Conservation (phyloP, 805 yeast species). For the Danielia reshetovae region DNA sequence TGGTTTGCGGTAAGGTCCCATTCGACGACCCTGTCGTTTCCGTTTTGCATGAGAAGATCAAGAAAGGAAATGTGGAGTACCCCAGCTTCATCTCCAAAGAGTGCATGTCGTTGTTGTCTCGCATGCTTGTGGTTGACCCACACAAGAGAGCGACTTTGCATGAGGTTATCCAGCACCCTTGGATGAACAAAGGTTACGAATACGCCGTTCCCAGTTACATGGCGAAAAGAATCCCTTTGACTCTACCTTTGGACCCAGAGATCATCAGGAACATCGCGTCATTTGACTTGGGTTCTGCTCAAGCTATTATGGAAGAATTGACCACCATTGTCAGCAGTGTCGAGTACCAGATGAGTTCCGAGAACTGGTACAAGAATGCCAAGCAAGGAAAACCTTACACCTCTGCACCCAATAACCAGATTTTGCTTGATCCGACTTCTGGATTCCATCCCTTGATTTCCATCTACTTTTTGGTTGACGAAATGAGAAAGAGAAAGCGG, state of each 20-base stretch:
- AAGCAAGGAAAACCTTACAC: conserved; percentile 36
- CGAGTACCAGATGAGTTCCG: conserved; percentile 59
- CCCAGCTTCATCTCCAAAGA: conserved; percentile 78
- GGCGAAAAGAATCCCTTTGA: conserved; percentile 75
- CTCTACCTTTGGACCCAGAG: conserved; percentile 59
- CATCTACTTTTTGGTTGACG: conserved; percentile 80
- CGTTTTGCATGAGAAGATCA: conserved; percentile 89
- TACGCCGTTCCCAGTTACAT: conserved; percentile 64
- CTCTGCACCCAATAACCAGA: conserved; percentile 27
- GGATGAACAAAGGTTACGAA: conserved; percentile 91
- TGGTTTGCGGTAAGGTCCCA: conserved; percentile 97
- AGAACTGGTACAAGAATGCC: conserved; percentile 55
- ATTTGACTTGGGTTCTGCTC: conserved; percentile 73
- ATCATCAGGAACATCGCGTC: conserved; percentile 73
- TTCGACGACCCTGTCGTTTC: conserved; percentile 94
- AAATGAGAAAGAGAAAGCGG: conserved; percentile 68
- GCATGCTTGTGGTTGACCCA: conserved; percentile 93
- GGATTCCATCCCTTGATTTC: conserved; percentile 88
- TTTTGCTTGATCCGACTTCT: conserved; percentile 65
- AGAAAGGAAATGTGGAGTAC: conserved; percentile 87
- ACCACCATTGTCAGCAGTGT: conserved; percentile 55
- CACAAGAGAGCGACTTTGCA: conserved; percentile 68
- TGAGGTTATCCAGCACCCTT: conserved; percentile 84
- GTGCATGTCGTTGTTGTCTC: conserved; percentile 71
- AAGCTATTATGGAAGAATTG: conserved; percentile 53